Percentiles rank a stretch among this genome's conserved stretches.
Evolutionary conservation across 73 alveolate species (phyloP).

Genomic region (Paramecium bursaria): DNA sequence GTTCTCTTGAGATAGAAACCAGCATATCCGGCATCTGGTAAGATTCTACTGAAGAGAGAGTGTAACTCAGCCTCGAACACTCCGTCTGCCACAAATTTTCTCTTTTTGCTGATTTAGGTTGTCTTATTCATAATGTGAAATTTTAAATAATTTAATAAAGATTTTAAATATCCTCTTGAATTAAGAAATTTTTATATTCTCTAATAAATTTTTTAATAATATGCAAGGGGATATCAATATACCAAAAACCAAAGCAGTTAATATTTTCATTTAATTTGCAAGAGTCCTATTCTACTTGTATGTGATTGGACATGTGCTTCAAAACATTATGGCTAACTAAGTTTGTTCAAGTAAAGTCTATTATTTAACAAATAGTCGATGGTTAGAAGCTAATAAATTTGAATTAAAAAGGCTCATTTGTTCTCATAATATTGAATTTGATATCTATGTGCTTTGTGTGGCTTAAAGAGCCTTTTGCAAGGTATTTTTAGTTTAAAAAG

Average conservation of each 20-base stretch:
- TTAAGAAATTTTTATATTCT: too few species aligned
- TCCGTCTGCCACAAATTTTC: conserved; percentile 92
- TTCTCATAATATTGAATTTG: conserved; percentile 2
- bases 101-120: conserved; percentile 74
- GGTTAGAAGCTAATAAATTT: conserved; percentile 38
- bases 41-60: conserved; percentile 84
- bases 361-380: conserved; percentile 15
- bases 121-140: conserved; percentile 47
- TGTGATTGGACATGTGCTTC: conserved; percentile 38
- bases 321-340: conserved; percentile 19
- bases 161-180: too few species aligned
- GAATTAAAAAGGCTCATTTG: conserved; percentile 33
- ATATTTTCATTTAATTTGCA: conserved; percentile 55
- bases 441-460: conserved; percentile 14
- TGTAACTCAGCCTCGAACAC: conserved; percentile 93
- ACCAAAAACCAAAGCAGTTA: conserved; percentile 55
- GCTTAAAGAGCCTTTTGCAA: conserved; percentile 60
- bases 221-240: conserved; percentile 56
- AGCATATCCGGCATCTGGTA: conserved; percentile 83
- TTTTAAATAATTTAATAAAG: background rate
- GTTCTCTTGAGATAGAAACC: conserved; percentile 91
- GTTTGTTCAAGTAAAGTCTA: conserved; percentile 52
- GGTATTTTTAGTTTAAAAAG: conserved; percentile 31
- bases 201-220: too few species aligned
- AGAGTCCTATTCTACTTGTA: conserved; percentile 45